These are phyloP conservation scores for Verticillium albo-atrum DNA, from an alignment of 2,329 filamentous ascomycete species.

Conservation along the genomic window DNA sequence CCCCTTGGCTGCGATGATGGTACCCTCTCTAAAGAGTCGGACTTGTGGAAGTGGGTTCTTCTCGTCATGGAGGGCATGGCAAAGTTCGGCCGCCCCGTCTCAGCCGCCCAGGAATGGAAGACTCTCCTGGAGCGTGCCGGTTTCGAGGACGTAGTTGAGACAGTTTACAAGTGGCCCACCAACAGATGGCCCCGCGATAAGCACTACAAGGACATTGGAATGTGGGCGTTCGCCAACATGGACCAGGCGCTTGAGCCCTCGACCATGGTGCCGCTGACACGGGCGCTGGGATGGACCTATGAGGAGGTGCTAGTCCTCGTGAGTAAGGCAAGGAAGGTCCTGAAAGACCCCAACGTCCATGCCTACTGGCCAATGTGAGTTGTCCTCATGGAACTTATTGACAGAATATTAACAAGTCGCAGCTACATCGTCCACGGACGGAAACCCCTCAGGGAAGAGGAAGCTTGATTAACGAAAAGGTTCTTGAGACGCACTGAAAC, in stretches of 20 bases:
- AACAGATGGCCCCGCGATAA: conserved; percentile 30
- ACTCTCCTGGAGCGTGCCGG: conserved; percentile 21
- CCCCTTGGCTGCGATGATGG: conserved; percentile 25
- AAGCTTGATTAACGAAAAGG: background rate
- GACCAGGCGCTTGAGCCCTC: conserved; percentile 26
- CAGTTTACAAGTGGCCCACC: conserved; percentile 27
- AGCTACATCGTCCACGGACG: conserved; percentile 9
- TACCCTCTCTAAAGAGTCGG: conserved; percentile 20
- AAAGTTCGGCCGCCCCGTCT: conserved; percentile 22
- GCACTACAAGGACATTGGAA: conserved; percentile 28
- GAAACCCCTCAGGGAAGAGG: conserved; percentile 4
- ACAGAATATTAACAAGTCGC: background rate
- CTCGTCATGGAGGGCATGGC: conserved; percentile 19
- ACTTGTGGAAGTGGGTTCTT: background rate
- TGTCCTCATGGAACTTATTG: background rate
- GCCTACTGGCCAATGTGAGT: conserved; percentile 16
- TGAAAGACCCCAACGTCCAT: conserved; percentile 19
- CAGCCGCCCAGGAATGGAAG: conserved; percentile 21
- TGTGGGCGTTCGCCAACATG: conserved; percentile 24
- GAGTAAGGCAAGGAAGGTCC: conserved; percentile 15
- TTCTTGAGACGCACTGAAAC: background rate
- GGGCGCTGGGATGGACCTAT: conserved; percentile 27
- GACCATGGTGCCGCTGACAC: conserved; percentile 29
- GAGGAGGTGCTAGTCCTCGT: conserved; percentile 22
- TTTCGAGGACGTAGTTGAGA: conserved; percentile 25